These are phyloP conservation scores for Trichosporon sp. DNA, from an alignment of 1,284 basidiomycete genomes.

Conservation along the genomic window DNA sequence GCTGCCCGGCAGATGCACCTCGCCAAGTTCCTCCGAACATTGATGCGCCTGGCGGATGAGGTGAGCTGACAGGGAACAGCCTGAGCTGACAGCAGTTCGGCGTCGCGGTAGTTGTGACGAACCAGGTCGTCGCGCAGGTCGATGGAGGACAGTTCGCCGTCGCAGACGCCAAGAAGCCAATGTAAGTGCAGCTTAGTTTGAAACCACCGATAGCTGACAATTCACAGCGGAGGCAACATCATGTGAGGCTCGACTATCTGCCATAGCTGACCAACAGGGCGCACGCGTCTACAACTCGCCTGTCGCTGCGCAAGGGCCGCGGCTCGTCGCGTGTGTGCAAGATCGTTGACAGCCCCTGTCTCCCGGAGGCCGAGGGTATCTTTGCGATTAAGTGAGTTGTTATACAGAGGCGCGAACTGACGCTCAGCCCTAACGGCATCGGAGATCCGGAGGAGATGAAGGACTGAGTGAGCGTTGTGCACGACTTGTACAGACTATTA, in stretches of 20 bases:
- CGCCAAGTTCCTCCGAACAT: constrained; percentile 90
- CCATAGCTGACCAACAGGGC: constrained; percentile 51
- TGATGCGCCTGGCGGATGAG: constrained; percentile 94
- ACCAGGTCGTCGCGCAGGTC: constrained; percentile 98
- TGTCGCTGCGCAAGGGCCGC: constrained; percentile 89
- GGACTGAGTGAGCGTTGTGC: constrained; percentile 43
- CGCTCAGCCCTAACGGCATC: constrained; percentile 63
- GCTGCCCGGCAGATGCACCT: constrained; percentile 93
- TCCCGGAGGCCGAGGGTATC: constrained; percentile 93
- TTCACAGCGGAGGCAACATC: constrained; percentile 72
- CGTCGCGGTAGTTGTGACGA: constrained; percentile 94
- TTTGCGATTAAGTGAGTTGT: constrained; percentile 74
- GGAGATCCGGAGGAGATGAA: constrained; percentile 84
- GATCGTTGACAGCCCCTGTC: constrained; percentile 95
- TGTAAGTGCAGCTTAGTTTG: constrained; percentile 47
- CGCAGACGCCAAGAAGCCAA: constrained; percentile 87
- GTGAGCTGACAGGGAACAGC: constrained; percentile 51
- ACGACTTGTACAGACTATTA: not conserved
- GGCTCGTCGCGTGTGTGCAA: constrained; percentile 92
- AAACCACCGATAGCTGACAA: constrained; percentile 16
- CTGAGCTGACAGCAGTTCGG: constrained; percentile 64
- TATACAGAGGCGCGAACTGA: not conserved
- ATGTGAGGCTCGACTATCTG: constrained; percentile 51
- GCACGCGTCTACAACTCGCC: constrained; percentile 88
- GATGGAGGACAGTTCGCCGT: constrained; percentile 83